These are phyloP conservation scores for Colletotrichum navitas DNA, from an alignment of 2,329 filamentous ascomycete species.

Conservation along the genomic window DNA sequence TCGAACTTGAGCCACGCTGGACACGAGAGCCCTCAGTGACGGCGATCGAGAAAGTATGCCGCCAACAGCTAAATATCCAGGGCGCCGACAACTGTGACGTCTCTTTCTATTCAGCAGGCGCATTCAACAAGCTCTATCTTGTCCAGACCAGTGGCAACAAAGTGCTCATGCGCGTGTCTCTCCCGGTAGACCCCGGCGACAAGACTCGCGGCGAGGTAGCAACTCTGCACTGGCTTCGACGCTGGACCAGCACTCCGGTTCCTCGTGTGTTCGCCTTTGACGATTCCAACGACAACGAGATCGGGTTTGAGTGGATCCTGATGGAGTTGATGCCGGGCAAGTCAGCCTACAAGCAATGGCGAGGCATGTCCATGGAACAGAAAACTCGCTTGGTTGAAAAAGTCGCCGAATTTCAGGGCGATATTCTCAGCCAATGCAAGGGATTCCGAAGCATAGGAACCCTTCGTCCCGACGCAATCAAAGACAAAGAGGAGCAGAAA, in stretches of 20 bases:
- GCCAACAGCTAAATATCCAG: constrained; percentile 25
- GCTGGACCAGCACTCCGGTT: constrained; percentile 50
- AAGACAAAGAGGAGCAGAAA: background rate
- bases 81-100: constrained; percentile 38
- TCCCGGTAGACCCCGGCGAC: constrained; percentile 52
- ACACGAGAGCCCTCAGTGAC: constrained; percentile 36
- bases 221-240: constrained; percentile 51
- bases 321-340: constrained; percentile 50
- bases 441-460: background rate
- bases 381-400: constrained; percentile 51
- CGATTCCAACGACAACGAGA: constrained; percentile 49
- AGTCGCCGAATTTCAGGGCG: constrained; percentile 49
- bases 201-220: constrained; percentile 56
- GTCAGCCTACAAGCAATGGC: constrained; percentile 44
- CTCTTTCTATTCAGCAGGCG: constrained; percentile 36
- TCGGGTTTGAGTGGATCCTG: constrained; percentile 58
- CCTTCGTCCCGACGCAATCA: background rate
- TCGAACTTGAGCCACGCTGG: constrained; percentile 40
- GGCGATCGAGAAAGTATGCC: constrained; percentile 42
- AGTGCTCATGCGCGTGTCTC: constrained; percentile 51
- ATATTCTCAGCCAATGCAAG: constrained; percentile 23
- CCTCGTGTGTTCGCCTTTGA: constrained; percentile 52
- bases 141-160: constrained; percentile 25
- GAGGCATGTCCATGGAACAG: constrained; percentile 48
- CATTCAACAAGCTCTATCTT: constrained; percentile 46